A percentile compares a stretch with the other conserved stretches of the same genome.
These are phyloP conservation scores for Harrya chromipes DNA, from an alignment of 768 basidiomycete genomes.

Conservation along the genomic window DNA sequence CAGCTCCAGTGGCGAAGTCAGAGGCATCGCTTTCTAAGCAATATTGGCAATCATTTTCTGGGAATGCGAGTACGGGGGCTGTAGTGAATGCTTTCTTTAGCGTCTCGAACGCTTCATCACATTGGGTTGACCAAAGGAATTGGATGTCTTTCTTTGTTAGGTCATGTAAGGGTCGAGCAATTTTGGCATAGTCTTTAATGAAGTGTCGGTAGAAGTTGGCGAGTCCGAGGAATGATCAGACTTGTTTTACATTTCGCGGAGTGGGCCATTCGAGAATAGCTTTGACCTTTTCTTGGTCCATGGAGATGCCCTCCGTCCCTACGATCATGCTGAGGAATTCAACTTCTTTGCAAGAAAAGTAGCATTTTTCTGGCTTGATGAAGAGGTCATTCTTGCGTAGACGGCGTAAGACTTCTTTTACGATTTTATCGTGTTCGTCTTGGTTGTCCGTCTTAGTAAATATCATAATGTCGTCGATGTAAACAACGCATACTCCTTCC, in stretches of 20 bases:
- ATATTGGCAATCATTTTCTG: background rate
- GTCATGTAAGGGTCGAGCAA: too few species aligned
- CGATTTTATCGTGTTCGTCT: too few species aligned
- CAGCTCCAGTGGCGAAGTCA: background rate
- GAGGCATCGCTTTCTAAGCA: background rate
- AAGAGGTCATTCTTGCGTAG: conserved; percentile 34
- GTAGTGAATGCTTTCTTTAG: background rate
- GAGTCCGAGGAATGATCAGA: conserved; percentile 29
- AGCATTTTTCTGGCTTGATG: conserved; percentile 38
- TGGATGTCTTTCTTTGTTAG: too few species aligned
- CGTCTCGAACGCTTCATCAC: background rate
- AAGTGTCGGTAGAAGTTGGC: conserved; percentile 32
- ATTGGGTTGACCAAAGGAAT: too few species aligned
- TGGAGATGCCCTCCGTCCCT: conserved; percentile 13
- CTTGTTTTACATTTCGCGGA: conserved; percentile 13
- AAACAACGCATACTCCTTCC: too few species aligned
- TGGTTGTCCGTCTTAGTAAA: too few species aligned
- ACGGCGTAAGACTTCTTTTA: conserved; percentile 9
- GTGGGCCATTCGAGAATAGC: conserved; percentile 30
- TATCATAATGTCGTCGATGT: too few species aligned
- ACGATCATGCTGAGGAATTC: conserved; percentile 34
- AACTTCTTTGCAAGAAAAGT: conserved; percentile 22
- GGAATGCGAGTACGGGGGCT: background rate
- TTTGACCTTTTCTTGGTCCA: conserved; percentile 35
- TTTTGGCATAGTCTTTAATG: background rate